Conservation (phyloP, 176 grass and related monocot genomes). For the Microstegium vimineum region DNA sequence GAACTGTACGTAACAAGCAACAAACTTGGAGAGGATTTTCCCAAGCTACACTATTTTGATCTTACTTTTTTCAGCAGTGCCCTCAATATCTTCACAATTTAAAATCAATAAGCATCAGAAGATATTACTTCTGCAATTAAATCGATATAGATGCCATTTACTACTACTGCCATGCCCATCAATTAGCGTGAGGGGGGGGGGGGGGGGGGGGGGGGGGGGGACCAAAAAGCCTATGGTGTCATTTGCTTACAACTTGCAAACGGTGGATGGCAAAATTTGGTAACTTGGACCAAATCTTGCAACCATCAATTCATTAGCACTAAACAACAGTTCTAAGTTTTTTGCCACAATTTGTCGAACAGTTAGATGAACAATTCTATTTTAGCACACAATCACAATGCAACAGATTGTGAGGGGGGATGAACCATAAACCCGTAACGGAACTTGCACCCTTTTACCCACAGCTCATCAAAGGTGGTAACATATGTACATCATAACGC, state of each 20-base stretch:
- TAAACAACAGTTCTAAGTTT: background rate
- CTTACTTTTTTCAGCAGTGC: background rate
- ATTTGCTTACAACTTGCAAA: background rate
- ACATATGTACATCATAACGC: background rate
- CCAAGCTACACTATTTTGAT: background rate
- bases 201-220: too few species aligned
- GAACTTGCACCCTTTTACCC: background rate
- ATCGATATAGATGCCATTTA: background rate
- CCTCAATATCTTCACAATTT: background rate
- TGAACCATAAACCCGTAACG: background rate
- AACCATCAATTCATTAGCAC: background rate
- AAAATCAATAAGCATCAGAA: background rate
- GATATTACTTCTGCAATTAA: background rate
- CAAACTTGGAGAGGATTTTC: background rate
- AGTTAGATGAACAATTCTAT: background rate
- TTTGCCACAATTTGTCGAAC: background rate
- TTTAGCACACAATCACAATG: background rate
- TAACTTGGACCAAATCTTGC: background rate
- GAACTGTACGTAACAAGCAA: background rate
- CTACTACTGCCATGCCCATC: background rate
- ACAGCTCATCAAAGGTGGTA: background rate
- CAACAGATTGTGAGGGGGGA: background rate
- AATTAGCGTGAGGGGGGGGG: background rate
- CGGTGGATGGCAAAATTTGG: background rate
- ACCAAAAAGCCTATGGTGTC: background rate